These are phyloP conservation scores for Dalbergia oliveri DNA, from an alignment of 306 rosid genomes.

Conservation along the genomic window DNA sequence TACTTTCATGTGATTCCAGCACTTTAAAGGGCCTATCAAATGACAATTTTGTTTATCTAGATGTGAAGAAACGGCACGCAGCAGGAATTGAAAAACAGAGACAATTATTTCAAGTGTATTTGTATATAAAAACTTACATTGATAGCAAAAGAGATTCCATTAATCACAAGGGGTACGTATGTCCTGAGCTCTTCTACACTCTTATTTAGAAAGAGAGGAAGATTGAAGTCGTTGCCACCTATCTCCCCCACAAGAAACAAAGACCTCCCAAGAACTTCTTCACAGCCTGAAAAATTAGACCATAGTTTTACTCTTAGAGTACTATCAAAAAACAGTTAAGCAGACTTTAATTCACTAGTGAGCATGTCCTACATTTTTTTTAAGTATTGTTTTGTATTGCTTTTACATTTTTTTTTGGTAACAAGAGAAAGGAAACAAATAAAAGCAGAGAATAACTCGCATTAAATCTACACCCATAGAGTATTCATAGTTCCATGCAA, in stretches of 20 bases:
- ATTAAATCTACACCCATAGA: too few species aligned
- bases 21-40: neutral
- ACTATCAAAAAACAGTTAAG: too few species aligned
- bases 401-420: too few species aligned
- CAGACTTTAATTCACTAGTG: too few species aligned
- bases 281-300: slow-evolving; percentile 42
- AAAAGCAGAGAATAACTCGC: too few species aligned
- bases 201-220: neutral
- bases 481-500: too few species aligned
- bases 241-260: slow-evolving; percentile 52
- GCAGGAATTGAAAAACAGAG: neutral
- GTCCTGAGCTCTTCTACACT: slow-evolving; percentile 31
- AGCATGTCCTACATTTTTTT: too few species aligned
- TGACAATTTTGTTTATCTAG: neutral
- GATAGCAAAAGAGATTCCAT: slow-evolving; percentile 37
- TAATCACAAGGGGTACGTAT: slow-evolving; percentile 34
- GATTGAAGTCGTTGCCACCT: slow-evolving; percentile 58
- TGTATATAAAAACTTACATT: neutral
- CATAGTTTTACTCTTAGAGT: neutral
- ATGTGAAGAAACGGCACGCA: neutral
- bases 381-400: too few species aligned
- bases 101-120: neutral
- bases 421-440: too few species aligned
- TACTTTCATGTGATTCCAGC: neutral
- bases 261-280: slow-evolving; percentile 36